A percentile compares a stretch with the other conserved stretches of the same genome.
These are phyloP conservation scores for Aspergillus cavernicola DNA, from an alignment of 495 filamentous ascomycete species.

Conservation along the genomic window DNA sequence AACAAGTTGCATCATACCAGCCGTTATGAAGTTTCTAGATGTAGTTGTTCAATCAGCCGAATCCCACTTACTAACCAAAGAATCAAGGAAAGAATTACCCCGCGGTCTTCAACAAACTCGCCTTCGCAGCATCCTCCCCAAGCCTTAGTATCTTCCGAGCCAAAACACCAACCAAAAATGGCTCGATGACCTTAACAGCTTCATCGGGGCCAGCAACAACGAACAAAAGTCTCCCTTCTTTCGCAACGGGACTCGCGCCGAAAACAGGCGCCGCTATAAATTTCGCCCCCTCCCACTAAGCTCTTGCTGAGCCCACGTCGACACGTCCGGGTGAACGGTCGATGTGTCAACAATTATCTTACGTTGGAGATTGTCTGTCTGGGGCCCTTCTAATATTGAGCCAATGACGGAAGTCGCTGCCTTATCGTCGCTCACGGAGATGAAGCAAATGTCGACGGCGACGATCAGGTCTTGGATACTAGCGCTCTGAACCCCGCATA, in stretches of 20 bases:
- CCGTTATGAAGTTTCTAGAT: constrained; percentile 18
- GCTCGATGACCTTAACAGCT: constrained; percentile 26
- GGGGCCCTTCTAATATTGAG: not conserved
- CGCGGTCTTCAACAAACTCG: constrained; percentile 22
- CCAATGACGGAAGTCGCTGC: constrained; percentile 4
- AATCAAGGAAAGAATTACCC: too few species aligned
- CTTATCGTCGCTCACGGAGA: constrained; percentile 11
- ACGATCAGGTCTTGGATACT: constrained; percentile 25
- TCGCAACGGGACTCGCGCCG: constrained; percentile 35
- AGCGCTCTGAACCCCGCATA: constrained; percentile 26
- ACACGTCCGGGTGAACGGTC: constrained; percentile 39
- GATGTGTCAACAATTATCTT: constrained; percentile 40
- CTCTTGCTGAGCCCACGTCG: constrained; percentile 14
- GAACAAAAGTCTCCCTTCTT: constrained; percentile 33
- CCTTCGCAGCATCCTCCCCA: constrained; percentile 22
- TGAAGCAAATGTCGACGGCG: constrained; percentile 32
- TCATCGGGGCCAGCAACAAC: constrained; percentile 27
- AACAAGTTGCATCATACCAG: constrained; percentile 26
- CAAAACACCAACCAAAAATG: constrained; percentile 32
- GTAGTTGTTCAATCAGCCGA: not conserved
- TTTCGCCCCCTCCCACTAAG: constrained; percentile 18
- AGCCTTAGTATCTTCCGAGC: constrained; percentile 30
- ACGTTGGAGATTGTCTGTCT: not conserved
- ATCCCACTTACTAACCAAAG: too few species aligned
- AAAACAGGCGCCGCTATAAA: constrained; percentile 38